Base-by-base conservation (phyloP, 805 yeast genomes). In the Saturnispora serradocipensis region DNA sequence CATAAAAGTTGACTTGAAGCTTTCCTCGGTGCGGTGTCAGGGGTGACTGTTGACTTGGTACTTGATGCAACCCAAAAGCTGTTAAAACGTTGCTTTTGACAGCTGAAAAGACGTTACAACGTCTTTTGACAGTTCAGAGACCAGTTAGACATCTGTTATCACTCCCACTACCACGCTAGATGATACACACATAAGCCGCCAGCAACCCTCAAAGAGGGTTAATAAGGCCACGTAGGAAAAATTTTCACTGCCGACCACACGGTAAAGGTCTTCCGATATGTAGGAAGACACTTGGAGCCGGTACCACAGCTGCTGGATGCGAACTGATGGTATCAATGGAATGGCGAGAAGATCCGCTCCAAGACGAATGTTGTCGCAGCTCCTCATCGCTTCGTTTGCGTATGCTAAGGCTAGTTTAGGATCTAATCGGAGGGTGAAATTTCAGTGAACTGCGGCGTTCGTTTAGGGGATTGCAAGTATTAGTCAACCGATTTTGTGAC, bases 1-100 rank as follows among this genome's bases (percentile, higher is more conserved):
- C 0, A n/a, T 8, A 16, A 45, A 45, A 22, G 11, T 15, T 44
- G 28, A 44, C 46, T 44, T 34, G 36, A 3, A 3, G 2, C 24
- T 7, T 5, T 8, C 2, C 30, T 10, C 3, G 7, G 34, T 45
- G 47, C 47, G 47, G 47, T 45, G 47, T 18, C 20, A 30, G 47
- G 46, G 38, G 47, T 45, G 13, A 4, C 2, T 9, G 3, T 11
- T 45, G 47, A 45, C 47, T 45, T 45, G 34, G 36, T 4, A 8
- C 16, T 4, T 10, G 16, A 18, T 15, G 20, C 24, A 18, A 18
- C 25, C 47, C 34, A 24, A 10, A n/a, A 13, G 44, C 24, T 24
- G 44, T 24, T 8, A 45, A 45, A 18, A 18, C 47, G 47, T 24
- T 45, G 39, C 32, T 20, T 45, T 45, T 28, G 47, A 28, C 47